These are phyloP conservation scores for Aphanomyces astaci DNA, from an alignment of 352 stramenopile species.

Conservation along the genomic window DNA sequence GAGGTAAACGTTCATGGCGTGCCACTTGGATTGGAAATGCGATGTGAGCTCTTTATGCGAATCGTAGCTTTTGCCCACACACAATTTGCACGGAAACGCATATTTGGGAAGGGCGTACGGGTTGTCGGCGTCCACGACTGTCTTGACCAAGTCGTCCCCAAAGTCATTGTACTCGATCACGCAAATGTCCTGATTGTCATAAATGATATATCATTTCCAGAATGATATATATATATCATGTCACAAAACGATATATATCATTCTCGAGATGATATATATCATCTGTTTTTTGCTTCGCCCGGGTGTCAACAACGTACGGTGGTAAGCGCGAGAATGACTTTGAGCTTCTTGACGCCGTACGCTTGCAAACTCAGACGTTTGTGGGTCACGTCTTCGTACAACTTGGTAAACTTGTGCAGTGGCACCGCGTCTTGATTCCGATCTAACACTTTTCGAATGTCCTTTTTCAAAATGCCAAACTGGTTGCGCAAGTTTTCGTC, in stretches of 20 bases:
- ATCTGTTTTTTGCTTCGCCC: too few relatives aligned
- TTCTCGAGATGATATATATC: too few relatives aligned
- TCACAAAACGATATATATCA: too few relatives aligned
- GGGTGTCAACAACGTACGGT: conserved; percentile 15
- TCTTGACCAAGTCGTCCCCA: conserved; percentile 20
- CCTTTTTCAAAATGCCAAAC: conserved; percentile 58
- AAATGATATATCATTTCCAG: too few relatives aligned
- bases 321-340: conserved; percentile 14
- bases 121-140: conserved; percentile 11
- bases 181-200: conserved; percentile 15
- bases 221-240: too few relatives aligned
- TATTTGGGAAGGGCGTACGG: conserved; percentile 33
- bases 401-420: conserved; percentile 38
- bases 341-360: conserved; percentile 74
- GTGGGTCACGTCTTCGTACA: conserved; percentile 60
- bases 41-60: conserved; percentile 44
- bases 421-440: conserved; percentile 41
- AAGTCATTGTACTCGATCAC: conserved; percentile 19
- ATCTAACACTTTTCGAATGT: conserved; percentile 66
- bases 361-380: conserved; percentile 44
- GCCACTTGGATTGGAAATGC: conserved; percentile 73
- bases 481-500: conserved; percentile 38
- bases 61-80: conserved; percentile 57
- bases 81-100: conserved; percentile 46
- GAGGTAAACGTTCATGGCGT: conserved; percentile 53